Base-by-base conservation (phyloP, 768 basidiomycete genomes). In the Amanita pseudoporphyria region DNA sequence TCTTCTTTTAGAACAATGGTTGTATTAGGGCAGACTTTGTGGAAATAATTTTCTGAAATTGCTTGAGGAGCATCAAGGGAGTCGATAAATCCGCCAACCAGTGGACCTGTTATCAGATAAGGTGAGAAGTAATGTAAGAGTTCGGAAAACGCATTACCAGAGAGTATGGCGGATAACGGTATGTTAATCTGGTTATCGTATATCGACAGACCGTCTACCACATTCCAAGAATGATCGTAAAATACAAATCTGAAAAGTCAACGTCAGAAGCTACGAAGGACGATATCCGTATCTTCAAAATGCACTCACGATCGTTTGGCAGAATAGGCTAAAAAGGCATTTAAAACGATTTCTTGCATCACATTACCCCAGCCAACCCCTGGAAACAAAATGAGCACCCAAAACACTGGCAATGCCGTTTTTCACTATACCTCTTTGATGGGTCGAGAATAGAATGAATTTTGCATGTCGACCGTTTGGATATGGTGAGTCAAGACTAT, bases 311-410 rank as follows among this genome's bases (percentile, higher is more conserved):
- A 65, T 54, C 79, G 62, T 26, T 70, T 69, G 0, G 76, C 59
- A 2, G 63, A 58, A 42, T 72, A 67, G 0, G 79, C 73, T 2
- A 84, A 60, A 38, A 76, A 64, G 0, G 77, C 68, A 42, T 75
- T 72, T 41, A 81, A 55, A 3, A 82, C 46, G 51, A 78, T 69
- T 51, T 81, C 80, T 52, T 83, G 77, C 67, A 82, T 65, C 7
- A 62, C 69, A 47, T 84, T 84, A 2, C 80, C 81, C 78, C 78
- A 82, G 3, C 81, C 82, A 37, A 71, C 67, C 7, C 57, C 77
- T 49, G 16, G 77, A 18, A 16, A 13, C 1, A 9, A 28, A 3
- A 16, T 45, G 22, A 47, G 36, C 22, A 26, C 26, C 24, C 4
- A 43, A 21, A 16, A 42, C 9, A 24, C 12, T 24, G 14, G 41